Percentiles rank a stretch among this genome's conserved stretches.
Evolutionary conservation across 2,329 filamentous ascomycete species (phyloP).

Genomic region (Erysiphe pulchra): DNA sequence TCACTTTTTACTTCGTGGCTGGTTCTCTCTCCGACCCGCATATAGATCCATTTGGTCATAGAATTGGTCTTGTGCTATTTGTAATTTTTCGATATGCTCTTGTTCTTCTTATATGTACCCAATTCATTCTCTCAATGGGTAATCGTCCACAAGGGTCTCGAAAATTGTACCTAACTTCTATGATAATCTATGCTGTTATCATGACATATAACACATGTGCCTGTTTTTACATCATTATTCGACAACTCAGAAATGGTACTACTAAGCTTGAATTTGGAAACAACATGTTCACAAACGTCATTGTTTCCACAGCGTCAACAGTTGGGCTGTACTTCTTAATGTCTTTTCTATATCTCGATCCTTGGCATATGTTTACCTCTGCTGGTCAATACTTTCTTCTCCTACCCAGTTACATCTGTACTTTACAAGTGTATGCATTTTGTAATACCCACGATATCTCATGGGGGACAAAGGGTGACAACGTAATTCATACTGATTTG

Average conservation of each 20-base stretch:
- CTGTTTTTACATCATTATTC: slow-evolving; percentile 73
- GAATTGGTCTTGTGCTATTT: slow-evolving; percentile 53
- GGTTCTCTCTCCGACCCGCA: slow-evolving; percentile 45
- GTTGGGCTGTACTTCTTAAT: slow-evolving; percentile 83
- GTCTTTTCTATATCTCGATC: slow-evolving; percentile 85
- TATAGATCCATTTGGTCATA: slow-evolving; percentile 46
- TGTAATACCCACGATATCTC: slow-evolving; percentile 96
- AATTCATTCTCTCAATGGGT: slow-evolving; percentile 81
- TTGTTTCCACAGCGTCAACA: slow-evolving; percentile 76
- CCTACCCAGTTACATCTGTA: slow-evolving; percentile 91
- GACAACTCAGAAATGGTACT: slow-evolving; percentile 69
- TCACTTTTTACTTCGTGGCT: slow-evolving; percentile 93
- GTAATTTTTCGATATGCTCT: slow-evolving; percentile 94
- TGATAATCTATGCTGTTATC: slow-evolving; percentile 87
- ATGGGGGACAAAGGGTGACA: slow-evolving; percentile 95
- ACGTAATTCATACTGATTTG: slow-evolving; percentile 77
- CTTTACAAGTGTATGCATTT: slow-evolving; percentile 96
- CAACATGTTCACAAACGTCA: slow-evolving; percentile 72
- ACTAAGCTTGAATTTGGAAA: slow-evolving; percentile 57
- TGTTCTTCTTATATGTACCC: slow-evolving; percentile 70
- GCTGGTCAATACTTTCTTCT: slow-evolving; percentile 86
- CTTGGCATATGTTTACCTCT: slow-evolving; percentile 97
- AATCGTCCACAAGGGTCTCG: slow-evolving; percentile 89
- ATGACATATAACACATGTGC: slow-evolving; percentile 91
- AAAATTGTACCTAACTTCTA: slow-evolving; percentile 84